Percentiles rank a stretch among this genome's conserved stretches.
Evolutionary conservation across 169 alveolate genomes (phyloP).

Genomic region (Plasmodium yoelii): DNA sequence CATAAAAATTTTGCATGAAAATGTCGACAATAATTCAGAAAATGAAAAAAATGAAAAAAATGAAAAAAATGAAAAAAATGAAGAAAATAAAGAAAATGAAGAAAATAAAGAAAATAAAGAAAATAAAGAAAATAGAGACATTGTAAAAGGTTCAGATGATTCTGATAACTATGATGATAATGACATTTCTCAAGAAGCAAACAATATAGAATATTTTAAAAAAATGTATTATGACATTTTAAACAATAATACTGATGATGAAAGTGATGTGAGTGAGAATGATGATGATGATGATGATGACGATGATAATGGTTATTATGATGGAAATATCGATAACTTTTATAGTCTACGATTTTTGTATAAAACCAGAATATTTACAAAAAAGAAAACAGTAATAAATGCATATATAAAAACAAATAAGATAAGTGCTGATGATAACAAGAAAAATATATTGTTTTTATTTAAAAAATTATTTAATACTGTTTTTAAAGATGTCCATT

Average conservation of each 20-base stretch:
- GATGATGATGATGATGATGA: slow-evolving; percentile 1
- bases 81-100: too few relatives aligned
- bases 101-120: slow-evolving; percentile 10
- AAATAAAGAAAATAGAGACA: neutral
- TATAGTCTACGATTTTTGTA: slow-evolving; percentile 23
- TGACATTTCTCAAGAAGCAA: neutral
- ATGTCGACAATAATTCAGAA: neutral
- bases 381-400: slow-evolving; percentile 22
- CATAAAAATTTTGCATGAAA: neutral
- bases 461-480: slow-evolving; percentile 23
- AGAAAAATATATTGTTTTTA: slow-evolving; percentile 26
- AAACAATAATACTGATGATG: neutral
- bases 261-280: neutral
- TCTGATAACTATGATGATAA: neutral
- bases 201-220: slow-evolving; percentile 20
- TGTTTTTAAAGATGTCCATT: slow-evolving; percentile 34
- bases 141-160: neutral
- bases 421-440: slow-evolving; percentile 20
- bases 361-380: slow-evolving; percentile 40
- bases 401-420: slow-evolving; percentile 56
- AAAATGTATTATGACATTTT: slow-evolving; percentile 20
- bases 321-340: neutral
- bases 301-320: neutral
- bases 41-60: slow-evolving; percentile 11
- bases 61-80: slow-evolving; percentile 5